Conservation (phyloP, 345 rosid species). For the Eucalyptus lansdowneana region DNA sequence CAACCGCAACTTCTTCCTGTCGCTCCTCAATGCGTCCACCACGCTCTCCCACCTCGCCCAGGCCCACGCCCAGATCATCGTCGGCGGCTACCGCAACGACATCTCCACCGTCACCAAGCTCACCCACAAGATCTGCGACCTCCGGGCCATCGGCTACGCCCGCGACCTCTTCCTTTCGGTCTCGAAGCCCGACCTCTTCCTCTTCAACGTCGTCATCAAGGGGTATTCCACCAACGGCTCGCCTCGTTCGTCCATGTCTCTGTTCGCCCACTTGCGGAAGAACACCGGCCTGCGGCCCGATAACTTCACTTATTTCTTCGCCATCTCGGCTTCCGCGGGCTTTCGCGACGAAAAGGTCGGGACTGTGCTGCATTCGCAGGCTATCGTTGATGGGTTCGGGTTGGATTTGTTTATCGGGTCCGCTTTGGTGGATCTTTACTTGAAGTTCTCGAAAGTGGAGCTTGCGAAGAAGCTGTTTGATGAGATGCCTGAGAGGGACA, state of each 20-base stretch:
- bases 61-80: conserved; percentile 53
- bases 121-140: conserved; percentile 49
- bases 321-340: conserved; percentile 41
- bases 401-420: conserved; percentile 52
- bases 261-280: conserved; percentile 32
- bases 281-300: conserved; percentile 33
- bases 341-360: conserved; percentile 21
- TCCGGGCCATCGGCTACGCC: conserved; percentile 36
- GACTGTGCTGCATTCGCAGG: conserved; percentile 34
- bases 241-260: conserved; percentile 33
- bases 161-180: conserved; percentile 40
- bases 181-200: conserved; percentile 54
- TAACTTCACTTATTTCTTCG: conserved; percentile 42
- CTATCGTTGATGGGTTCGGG: conserved; percentile 39
- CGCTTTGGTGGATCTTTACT: conserved; percentile 41
- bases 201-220: conserved; percentile 58
- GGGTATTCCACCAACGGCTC: conserved; percentile 30
- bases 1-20: conserved; percentile 19
- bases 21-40: conserved; percentile 25
- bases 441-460: conserved; percentile 19
- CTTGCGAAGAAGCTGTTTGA: conserved; percentile 50
- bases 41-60: conserved; percentile 46
- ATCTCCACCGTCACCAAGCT: conserved; percentile 53
- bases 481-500: conserved; percentile 45
- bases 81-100: conserved; percentile 34